A percentile compares a stretch with the other conserved stretches of the same genome.
Conservation (phyloP, 192 early-diverging fungal species). For the Podochytrium sp. region DNA sequence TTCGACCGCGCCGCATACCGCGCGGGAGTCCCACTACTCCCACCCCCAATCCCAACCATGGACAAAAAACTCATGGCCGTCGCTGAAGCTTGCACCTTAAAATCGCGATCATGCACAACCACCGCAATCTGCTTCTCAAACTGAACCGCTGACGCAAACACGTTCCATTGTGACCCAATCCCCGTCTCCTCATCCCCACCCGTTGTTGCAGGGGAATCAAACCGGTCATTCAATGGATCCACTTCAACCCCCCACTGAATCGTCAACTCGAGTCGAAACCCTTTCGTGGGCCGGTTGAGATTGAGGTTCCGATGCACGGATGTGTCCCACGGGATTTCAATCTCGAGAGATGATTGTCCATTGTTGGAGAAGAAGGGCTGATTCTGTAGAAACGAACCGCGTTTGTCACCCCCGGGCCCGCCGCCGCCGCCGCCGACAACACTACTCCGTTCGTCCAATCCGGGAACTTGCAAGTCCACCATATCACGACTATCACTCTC, state of each 20-base stretch:
- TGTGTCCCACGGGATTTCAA: constrained; percentile 42
- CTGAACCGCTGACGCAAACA: constrained; percentile 24
- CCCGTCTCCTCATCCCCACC: background rate
- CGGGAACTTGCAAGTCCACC: constrained; percentile 29
- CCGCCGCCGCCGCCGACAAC: background rate
- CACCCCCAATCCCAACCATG: background rate
- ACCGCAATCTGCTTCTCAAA: constrained; percentile 31
- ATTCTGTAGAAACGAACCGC: background rate
- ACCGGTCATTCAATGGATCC: constrained; percentile 22
- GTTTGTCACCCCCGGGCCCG: background rate
- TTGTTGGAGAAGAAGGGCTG: constrained; percentile 23
- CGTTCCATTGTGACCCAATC: constrained; percentile 18
- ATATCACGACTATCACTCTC: constrained; percentile 16
- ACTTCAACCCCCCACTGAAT: constrained; percentile 39
- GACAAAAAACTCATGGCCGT: constrained; percentile 9
- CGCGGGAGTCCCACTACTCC: background rate
- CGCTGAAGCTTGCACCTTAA: constrained; percentile 27
- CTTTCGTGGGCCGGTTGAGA: constrained; percentile 35
- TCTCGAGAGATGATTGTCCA: constrained; percentile 34
- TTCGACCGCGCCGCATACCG: constrained; percentile 6
- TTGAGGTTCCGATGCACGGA: constrained; percentile 26
- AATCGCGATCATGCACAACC: constrained; percentile 34
- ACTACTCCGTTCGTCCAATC: constrained; percentile 6
- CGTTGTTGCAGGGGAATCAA: background rate
- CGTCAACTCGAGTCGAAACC: constrained; percentile 20